Evolutionary conservation across 2,329 filamentous ascomycete genomes (phyloP).

Genomic region (Penicillium brasilianum): DNA sequence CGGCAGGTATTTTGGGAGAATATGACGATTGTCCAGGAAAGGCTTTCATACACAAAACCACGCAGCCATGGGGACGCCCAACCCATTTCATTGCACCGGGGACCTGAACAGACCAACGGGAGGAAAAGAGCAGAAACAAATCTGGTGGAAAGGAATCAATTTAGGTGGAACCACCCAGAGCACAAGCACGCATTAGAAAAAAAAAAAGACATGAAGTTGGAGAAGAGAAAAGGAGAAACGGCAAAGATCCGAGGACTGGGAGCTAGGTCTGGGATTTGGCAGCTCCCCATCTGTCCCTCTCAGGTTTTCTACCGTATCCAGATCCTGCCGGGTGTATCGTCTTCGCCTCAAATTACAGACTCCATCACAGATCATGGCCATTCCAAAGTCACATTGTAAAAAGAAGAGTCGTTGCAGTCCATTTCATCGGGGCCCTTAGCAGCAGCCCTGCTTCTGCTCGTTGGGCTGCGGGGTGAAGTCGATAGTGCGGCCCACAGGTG

Average conservation of each 20-base stretch:
- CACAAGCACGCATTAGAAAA: constrained; percentile 23
- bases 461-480: constrained; percentile 83
- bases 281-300: constrained; percentile 26
- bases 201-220: constrained; percentile 20
- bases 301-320: constrained; percentile 38
- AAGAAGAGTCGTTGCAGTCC: constrained; percentile 44
- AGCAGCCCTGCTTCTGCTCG: constrained; percentile 66
- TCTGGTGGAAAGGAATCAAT: constrained; percentile 32
- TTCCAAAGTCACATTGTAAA: constrained; percentile 47
- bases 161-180: constrained; percentile 28
- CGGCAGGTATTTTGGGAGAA: background rate
- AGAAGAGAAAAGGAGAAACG: constrained; percentile 27
- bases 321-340: constrained; percentile 42
- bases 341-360: constrained; percentile 43
- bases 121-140: constrained; percentile 23
- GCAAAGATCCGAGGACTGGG: constrained; percentile 32
- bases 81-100: constrained; percentile 27
- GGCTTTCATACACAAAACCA: constrained; percentile 27
- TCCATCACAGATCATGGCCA: constrained; percentile 44
- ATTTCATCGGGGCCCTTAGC: constrained; percentile 39
- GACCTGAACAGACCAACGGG: constrained; percentile 21
- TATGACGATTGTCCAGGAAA: constrained; percentile 26
- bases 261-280: constrained; percentile 27
- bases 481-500: constrained; percentile 81
- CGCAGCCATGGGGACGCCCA: constrained; percentile 31